Evolutionary conservation across 148 eudicot genomes (phyloP).

Genomic region (Cornus kousa): DNA sequence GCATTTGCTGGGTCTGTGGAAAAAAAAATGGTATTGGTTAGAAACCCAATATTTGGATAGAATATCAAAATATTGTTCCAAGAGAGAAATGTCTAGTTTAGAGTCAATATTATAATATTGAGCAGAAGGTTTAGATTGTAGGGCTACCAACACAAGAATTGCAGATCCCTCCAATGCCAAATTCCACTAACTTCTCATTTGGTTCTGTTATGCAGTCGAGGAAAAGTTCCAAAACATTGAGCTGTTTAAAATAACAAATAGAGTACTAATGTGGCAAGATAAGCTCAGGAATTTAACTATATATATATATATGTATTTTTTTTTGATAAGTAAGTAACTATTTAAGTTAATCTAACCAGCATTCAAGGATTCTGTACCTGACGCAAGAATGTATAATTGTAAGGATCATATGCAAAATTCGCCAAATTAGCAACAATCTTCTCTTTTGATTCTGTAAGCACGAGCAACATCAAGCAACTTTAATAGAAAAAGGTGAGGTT

Average conservation of each 20-base stretch:
- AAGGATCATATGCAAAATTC: slow-evolving; percentile 64
- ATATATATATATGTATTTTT: no score
- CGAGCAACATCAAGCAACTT: neutral
- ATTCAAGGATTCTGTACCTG: slow-evolving; percentile 16
- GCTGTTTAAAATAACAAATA: slow-evolving; percentile 35
- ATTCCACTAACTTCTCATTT: slow-evolving; percentile 67
- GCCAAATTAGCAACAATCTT: slow-evolving; percentile 52
- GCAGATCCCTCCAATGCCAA: slow-evolving; percentile 78
- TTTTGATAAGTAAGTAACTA: no score
- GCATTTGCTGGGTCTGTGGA: slow-evolving; percentile 27
- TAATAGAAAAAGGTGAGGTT: neutral
- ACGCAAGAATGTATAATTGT: slow-evolving; percentile 44
- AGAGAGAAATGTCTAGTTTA: neutral
- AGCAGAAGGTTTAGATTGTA: slow-evolving; percentile 24
- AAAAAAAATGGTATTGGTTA: slow-evolving; percentile 39
- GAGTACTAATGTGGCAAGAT: neutral
- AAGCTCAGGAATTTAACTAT: neutral
- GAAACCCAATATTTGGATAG: neutral
- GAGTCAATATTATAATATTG: slow-evolving; percentile 8
- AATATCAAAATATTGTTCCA: neutral
- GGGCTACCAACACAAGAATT: slow-evolving; percentile 59
- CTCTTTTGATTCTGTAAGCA: slow-evolving; percentile 27
- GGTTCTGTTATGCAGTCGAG: slow-evolving; percentile 88
- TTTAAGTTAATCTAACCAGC: neutral
- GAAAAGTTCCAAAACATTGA: slow-evolving; percentile 89